Percentiles rank a stretch among this genome's conserved stretches.
Evolutionary conservation across 345 rosid species (phyloP).

Genomic region (Aurinia saxatilis): DNA sequence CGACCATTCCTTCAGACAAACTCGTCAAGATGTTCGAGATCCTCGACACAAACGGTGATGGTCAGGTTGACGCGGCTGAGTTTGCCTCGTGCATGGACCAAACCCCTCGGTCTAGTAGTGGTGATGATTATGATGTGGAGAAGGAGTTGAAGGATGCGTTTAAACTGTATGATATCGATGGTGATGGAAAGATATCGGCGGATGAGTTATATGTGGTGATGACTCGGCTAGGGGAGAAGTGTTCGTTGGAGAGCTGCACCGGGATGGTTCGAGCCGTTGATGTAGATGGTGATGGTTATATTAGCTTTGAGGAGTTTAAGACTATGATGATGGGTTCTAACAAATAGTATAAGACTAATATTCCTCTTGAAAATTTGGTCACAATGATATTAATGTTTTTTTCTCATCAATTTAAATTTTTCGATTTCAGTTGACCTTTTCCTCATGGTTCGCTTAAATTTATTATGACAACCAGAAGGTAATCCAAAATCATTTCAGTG

Average conservation of each 20-base stretch:
- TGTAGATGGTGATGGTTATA: constrained; percentile 70
- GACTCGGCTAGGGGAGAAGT: constrained; percentile 61
- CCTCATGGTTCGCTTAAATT: too few relatives aligned
- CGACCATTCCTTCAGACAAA: constrained; percentile 37
- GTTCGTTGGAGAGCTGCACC: constrained; percentile 41
- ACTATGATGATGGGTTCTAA: constrained; percentile 47
- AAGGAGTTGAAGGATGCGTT: constrained; percentile 67
- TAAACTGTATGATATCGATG: constrained; percentile 58
- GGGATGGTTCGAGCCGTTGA: constrained; percentile 74
- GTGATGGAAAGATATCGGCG: constrained; percentile 63
- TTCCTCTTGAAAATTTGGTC: too few relatives aligned
- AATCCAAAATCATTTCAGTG: too few relatives aligned
- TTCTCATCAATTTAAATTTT: too few relatives aligned
- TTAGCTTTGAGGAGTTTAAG: constrained; percentile 80
- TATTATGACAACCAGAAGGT: too few relatives aligned
- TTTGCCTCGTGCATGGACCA: constrained; percentile 32
- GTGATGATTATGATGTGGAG: neutral
- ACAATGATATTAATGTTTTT: too few relatives aligned
- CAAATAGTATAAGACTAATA: neutral
- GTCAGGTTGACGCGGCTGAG: constrained; percentile 59
- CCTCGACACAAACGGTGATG: constrained; percentile 77
- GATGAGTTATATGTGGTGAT: constrained; percentile 56
- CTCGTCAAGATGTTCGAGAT: constrained; percentile 45
- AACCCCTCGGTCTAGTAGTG: constrained; percentile 1
- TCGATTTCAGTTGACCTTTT: too few relatives aligned